Evolutionary conservation across 805 yeast genomes (phyloP).

Genomic region (Grigorovia humatica): DNA sequence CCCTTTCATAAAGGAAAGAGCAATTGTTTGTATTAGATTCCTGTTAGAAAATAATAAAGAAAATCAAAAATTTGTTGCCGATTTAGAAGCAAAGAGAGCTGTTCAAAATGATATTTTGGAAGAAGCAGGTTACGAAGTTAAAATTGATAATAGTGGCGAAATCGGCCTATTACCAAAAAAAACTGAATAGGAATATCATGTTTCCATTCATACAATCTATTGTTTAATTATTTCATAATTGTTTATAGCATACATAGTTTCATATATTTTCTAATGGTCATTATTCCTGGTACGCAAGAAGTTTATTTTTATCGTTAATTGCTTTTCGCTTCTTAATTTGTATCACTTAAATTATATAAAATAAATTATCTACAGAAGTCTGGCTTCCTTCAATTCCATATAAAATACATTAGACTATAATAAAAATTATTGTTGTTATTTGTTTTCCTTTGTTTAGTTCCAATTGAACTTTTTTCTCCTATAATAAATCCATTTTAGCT

Average conservation of each 20-base stretch:
- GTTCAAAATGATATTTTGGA: constrained; percentile 49
- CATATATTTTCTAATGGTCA: neutral
- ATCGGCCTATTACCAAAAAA: constrained; percentile 37
- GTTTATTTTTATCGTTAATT: too few species aligned
- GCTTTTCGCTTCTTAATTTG: too few species aligned
- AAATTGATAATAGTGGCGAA: constrained; percentile 56
- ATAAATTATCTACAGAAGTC: neutral
- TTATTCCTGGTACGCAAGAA: neutral
- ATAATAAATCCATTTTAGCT: constrained; percentile 34
- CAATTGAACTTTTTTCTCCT: neutral
- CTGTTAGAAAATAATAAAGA: constrained; percentile 50
- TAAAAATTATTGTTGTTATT: neutral
- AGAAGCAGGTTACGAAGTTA: constrained; percentile 70
- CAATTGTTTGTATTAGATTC: constrained; percentile 68
- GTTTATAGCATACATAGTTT: neutral
- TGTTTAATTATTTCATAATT: neutral
- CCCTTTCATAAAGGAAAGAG: constrained; percentile 77
- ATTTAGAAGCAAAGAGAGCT: constrained; percentile 63
- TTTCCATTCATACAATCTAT: neutral
- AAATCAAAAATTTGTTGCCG: constrained; percentile 70
- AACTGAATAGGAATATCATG: neutral
- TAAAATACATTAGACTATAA: neutral
- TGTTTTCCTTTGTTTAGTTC: neutral
- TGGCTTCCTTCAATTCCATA: neutral
- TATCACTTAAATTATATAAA: too few species aligned